Percentiles rank a stretch among this genome's conserved stretches.
phyloP scores from a whole-genome alignment of 305 asterid species.

The Fraxinus sp. region DNA sequence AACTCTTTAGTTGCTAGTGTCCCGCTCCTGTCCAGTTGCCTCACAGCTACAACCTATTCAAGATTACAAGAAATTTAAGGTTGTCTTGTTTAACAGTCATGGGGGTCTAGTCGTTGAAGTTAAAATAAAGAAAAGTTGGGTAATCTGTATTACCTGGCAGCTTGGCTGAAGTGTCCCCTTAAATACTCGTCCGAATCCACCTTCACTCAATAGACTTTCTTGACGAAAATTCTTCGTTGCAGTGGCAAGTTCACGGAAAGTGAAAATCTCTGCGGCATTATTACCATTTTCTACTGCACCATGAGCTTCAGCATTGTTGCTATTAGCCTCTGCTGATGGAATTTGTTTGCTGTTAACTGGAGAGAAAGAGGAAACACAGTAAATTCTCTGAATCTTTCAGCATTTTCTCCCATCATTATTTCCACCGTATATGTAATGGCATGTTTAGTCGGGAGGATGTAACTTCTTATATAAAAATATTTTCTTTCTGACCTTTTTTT shows the following conservation, averaged over 20 bases:
- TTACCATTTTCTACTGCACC: constrained; percentile 26
- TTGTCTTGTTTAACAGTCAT: not conserved
- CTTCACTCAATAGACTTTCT: constrained; percentile 77
- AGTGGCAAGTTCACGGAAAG: constrained; percentile 84
- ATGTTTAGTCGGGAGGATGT: not conserved
- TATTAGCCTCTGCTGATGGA: constrained; percentile 24
- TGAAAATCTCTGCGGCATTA: constrained; percentile 46
- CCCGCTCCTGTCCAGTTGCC: constrained; percentile 81
- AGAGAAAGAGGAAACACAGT: constrained; percentile 19
- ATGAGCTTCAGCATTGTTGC: constrained; percentile 15
- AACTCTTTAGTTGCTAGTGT: constrained; percentile 66
- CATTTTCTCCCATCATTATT: not conserved
- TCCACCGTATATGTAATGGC: not conserved
- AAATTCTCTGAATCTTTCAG: not conserved
- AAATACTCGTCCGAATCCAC: constrained; percentile 82
- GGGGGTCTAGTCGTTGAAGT: not conserved
- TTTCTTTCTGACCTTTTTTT: not conserved
- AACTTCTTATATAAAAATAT: not conserved
- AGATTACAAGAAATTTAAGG: constrained; percentile 6
- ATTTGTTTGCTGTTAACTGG: constrained; percentile 30
- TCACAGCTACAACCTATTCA: constrained; percentile 65
- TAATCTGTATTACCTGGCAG: constrained; percentile 47
- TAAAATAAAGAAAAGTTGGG: not conserved
- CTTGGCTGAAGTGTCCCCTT: constrained; percentile 58
- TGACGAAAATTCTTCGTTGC: constrained; percentile 85